Conservation (phyloP, 2,329 filamentous ascomycete genomes). For the Talaromyces albobiverticillius region DNA sequence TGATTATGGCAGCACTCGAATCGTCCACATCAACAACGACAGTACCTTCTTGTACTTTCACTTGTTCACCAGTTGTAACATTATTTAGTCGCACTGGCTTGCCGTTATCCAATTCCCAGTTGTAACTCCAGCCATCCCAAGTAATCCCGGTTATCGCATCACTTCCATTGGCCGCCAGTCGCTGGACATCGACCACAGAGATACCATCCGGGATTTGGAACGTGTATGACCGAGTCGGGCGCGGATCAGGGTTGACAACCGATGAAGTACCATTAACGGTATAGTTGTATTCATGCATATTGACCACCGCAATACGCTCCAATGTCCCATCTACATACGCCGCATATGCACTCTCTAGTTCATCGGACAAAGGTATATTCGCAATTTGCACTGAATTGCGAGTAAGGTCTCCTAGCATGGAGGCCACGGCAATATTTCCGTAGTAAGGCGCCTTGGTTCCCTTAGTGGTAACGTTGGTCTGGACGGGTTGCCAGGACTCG, state of each 20-base stretch:
- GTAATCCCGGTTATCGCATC: constrained; percentile 9
- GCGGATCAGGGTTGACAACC: not conserved
- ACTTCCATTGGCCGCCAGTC: constrained; percentile 10
- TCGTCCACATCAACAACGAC: not conserved
- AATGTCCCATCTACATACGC: constrained; percentile 10
- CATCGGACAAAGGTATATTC: constrained; percentile 9
- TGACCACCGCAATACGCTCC: constrained; percentile 11
- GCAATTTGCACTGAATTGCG: constrained; percentile 1
- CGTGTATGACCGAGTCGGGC: constrained; percentile 18
- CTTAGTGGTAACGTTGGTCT: constrained; percentile 4
- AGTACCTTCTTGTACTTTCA: not conserved
- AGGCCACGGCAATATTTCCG: constrained; percentile 12
- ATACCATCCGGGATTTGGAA: constrained; percentile 18
- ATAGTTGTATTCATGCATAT: constrained; percentile 13
- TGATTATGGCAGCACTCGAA: not conserved
- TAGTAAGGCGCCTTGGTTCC: constrained; percentile 14
- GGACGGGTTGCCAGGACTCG: constrained; percentile 10
- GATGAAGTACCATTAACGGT: not conserved
- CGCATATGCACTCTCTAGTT: constrained; percentile 14
- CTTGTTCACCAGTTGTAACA: constrained; percentile 7
- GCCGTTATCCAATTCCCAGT: constrained; percentile 4
- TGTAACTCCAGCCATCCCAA: constrained; percentile 13
- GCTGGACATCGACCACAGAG: not conserved
- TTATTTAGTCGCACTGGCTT: constrained; percentile 8
- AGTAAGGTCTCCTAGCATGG: constrained; percentile 8